Conservation (phyloP, 495 filamentous ascomycete species). For the Trichoderma asperelloides region DNA sequence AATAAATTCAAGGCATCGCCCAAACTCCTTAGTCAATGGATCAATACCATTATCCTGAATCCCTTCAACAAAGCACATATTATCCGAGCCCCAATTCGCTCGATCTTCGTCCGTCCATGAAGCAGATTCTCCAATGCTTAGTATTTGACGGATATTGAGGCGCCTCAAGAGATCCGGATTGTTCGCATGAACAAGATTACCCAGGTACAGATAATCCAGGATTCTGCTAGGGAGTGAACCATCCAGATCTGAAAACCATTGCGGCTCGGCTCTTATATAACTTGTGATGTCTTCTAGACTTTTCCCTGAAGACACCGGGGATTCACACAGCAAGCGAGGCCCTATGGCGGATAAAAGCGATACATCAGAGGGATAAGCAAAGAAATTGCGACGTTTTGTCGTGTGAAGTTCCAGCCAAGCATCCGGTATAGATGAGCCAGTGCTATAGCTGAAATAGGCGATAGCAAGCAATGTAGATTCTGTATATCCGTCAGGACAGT, state of each 20-base stretch:
- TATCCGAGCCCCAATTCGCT: constrained; percentile 59
- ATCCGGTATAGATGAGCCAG: constrained; percentile 66
- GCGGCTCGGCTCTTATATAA: constrained; percentile 46
- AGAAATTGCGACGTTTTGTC: constrained; percentile 80
- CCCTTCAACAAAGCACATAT: constrained; percentile 66
- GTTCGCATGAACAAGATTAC: constrained; percentile 86
- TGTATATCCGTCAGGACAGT: constrained; percentile 94
- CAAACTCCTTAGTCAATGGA: constrained; percentile 78
- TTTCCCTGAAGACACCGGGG: constrained; percentile 29
- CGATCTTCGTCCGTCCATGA: constrained; percentile 65
- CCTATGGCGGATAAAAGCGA: constrained; percentile 67
- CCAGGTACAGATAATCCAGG: constrained; percentile 90
- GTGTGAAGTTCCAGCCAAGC: constrained; percentile 85
- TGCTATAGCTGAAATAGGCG: constrained; percentile 85
- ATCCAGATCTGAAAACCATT: constrained; percentile 78
- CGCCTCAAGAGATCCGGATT: constrained; percentile 73
- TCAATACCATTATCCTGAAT: constrained; percentile 98
- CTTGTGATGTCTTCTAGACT: constrained; percentile 35
- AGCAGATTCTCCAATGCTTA: constrained; percentile 89
- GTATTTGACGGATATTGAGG: constrained; percentile 75
- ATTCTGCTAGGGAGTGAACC: constrained; percentile 85
- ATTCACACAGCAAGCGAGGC: constrained; percentile 52
- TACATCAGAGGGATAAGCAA: constrained; percentile 87
- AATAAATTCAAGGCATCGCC: constrained; percentile 82
- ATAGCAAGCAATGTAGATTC: constrained; percentile 81